These are phyloP conservation scores for Beverwykella pulmonaria DNA, from an alignment of 495 filamentous ascomycete genomes.

Conservation along the genomic window DNA sequence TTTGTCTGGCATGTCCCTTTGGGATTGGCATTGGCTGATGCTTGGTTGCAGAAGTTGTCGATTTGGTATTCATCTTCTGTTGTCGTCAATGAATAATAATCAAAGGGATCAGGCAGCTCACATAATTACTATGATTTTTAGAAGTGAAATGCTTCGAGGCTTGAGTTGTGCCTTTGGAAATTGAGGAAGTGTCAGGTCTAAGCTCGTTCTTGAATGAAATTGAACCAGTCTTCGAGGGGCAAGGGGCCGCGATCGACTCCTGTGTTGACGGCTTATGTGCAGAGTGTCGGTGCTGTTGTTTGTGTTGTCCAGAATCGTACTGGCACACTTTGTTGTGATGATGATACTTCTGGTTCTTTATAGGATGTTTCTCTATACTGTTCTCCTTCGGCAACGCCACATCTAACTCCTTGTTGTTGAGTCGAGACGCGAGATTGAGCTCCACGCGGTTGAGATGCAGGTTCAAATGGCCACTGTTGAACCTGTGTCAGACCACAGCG, in stretches of 20 bases:
- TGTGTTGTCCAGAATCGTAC: constrained; percentile 38
- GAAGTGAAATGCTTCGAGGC: neutral
- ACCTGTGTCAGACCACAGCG: constrained; percentile 42
- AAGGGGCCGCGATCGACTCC: neutral
- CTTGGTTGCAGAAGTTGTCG: constrained; percentile 1
- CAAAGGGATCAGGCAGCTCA: neutral
- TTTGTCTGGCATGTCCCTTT: constrained; percentile 30
- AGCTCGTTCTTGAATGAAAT: neutral
- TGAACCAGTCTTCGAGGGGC: neutral
- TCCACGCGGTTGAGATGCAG: constrained; percentile 49
- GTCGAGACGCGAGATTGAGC: constrained; percentile 35
- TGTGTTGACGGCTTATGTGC: constrained; percentile 27
- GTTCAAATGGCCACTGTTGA: constrained; percentile 56
- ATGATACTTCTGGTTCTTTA: constrained; percentile 39
- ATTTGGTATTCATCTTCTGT: constrained; percentile 2
- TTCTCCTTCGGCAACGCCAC: constrained; percentile 29
- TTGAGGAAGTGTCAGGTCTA: neutral
- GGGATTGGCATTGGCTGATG: constrained; percentile 39
- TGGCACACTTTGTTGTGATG: constrained; percentile 30
- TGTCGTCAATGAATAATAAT: neutral
- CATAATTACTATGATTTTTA: neutral
- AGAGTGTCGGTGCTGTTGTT: constrained; percentile 39
- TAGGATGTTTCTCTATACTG: constrained; percentile 44
- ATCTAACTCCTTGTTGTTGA: constrained; percentile 40
- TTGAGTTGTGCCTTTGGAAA: neutral